A percentile compares a stretch with the other conserved stretches of the same genome.
Conservation (phyloP, 2,329 filamentous ascomycete species). For the Phialophora tarda region DNA sequence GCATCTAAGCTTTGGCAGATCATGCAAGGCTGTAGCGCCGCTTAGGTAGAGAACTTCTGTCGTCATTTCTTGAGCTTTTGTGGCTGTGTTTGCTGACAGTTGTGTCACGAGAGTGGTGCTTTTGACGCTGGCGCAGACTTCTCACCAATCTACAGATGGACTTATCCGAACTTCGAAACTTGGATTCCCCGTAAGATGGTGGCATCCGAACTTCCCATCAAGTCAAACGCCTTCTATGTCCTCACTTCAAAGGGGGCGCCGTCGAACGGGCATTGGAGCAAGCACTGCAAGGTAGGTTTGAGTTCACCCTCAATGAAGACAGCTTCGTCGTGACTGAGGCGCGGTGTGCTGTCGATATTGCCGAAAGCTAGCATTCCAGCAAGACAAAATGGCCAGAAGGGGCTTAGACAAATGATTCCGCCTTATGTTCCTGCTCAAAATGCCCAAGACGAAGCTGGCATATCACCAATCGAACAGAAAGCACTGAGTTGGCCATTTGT, state of each 20-base stretch:
- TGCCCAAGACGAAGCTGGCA: neutral
- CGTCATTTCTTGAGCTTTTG: neutral
- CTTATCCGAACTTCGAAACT: neutral
- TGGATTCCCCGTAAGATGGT: neutral
- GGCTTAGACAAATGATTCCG: constrained; percentile 6
- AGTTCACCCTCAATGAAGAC: neutral
- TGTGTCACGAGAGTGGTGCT: neutral
- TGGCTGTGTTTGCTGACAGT: neutral
- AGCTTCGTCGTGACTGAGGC: constrained; percentile 8
- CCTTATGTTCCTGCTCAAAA: neutral
- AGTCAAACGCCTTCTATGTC: neutral
- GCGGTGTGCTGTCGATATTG: neutral
- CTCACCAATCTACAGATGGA: constrained; percentile 7
- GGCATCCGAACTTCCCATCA: neutral
- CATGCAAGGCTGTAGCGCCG: neutral
- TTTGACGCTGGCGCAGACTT: neutral
- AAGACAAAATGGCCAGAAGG: neutral
- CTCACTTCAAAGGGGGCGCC: neutral
- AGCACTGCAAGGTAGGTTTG: constrained; percentile 20
- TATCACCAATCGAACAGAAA: neutral
- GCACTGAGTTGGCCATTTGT: neutral
- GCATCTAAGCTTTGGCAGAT: neutral
- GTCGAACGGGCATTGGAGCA: neutral
- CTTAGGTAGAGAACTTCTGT: constrained; percentile 1
- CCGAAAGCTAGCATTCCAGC: neutral